Conservation (phyloP, 1,284 basidiomycete species). For the Schizopora paradoxa region DNA sequence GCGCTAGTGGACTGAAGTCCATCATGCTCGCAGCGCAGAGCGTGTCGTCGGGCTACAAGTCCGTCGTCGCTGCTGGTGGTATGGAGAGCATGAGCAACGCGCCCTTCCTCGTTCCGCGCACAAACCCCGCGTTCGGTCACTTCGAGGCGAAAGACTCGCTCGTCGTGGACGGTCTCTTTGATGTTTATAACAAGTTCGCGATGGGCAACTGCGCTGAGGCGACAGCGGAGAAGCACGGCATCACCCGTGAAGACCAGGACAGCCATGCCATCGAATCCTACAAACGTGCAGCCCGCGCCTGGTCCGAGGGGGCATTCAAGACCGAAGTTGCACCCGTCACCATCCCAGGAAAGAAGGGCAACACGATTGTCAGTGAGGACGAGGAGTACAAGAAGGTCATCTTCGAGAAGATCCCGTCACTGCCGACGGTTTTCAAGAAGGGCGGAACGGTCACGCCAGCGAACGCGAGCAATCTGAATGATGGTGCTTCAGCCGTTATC, state of each 20-base stretch:
- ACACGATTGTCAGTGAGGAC: constrained; percentile 86
- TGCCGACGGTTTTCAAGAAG: constrained; percentile 87
- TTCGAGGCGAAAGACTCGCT: constrained; percentile 85
- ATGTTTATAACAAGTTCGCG: constrained; percentile 92
- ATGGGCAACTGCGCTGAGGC: constrained; percentile 96
- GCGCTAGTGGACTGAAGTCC: constrained; percentile 93
- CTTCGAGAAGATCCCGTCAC: constrained; percentile 84
- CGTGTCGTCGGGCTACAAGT: constrained; percentile 83
- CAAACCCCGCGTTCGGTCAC: constrained; percentile 86
- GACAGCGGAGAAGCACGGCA: constrained; percentile 79
- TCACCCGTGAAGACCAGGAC: constrained; percentile 85
- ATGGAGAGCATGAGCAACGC: constrained; percentile 99
- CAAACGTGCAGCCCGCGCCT: constrained; percentile 86
- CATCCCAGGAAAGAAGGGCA: constrained; percentile 93
- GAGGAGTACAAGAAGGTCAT: constrained; percentile 97
- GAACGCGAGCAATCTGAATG: constrained; percentile 94
- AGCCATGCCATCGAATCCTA: constrained; percentile 92
- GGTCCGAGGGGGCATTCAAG: constrained; percentile 81
- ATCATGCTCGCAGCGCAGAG: constrained; percentile 91
- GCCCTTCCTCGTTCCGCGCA: constrained; percentile 91
- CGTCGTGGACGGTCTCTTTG: constrained; percentile 91
- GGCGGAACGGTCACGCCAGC: constrained; percentile 91
- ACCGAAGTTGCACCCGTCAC: constrained; percentile 91
- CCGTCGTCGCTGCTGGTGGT: constrained; percentile 88
- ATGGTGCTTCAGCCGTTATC: constrained; percentile 95